phyloP scores from a whole-genome alignment of 176 grass and related monocot species.

The Raddia distichophylla region DNA sequence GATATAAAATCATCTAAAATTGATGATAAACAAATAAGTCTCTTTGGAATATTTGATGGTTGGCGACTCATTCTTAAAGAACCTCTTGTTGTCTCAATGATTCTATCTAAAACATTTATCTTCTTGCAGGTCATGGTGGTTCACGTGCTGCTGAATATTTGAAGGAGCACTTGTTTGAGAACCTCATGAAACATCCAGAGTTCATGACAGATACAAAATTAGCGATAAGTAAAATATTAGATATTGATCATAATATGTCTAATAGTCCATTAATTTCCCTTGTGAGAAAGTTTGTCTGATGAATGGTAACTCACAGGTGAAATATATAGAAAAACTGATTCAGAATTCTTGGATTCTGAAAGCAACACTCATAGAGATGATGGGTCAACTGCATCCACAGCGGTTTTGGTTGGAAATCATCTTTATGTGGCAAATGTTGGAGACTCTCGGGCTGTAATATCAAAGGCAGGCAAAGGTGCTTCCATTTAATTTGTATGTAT shows the following conservation, averaged over 20 bases:
- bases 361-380: conserved; percentile 88
- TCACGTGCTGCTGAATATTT: conserved; percentile 99
- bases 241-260: conserved; percentile 24
- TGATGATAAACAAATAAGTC: conserved; percentile 74
- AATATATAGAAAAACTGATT: conserved; percentile 91
- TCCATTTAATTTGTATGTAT: conserved; percentile 30
- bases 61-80: conserved; percentile 41
- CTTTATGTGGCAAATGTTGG: conserved; percentile 97
- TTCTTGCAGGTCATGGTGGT: conserved; percentile 84
- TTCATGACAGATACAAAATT: conserved; percentile 90
- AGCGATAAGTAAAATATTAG: conserved; percentile 78
- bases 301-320: conserved; percentile 58
- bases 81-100: background rate
- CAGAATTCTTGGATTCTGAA: conserved; percentile 85
- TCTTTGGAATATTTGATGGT: conserved; percentile 99
- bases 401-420: conserved; percentile 81
- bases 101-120: conserved; percentile 28
- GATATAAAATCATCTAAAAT: conserved; percentile 91
- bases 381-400: conserved; percentile 92
- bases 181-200: conserved; percentile 83
- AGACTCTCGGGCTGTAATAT: conserved; percentile 92
- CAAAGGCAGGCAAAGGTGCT: conserved; percentile 90
- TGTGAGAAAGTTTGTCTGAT: conserved; percentile 21
- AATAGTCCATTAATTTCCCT: background rate
- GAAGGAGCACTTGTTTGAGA: conserved; percentile 95